Evolutionary conservation across 768 basidiomycete genomes (phyloP), one percentile per base, ranked within the genome.

Genomic region (Fistulinella prunicolor): DNA sequence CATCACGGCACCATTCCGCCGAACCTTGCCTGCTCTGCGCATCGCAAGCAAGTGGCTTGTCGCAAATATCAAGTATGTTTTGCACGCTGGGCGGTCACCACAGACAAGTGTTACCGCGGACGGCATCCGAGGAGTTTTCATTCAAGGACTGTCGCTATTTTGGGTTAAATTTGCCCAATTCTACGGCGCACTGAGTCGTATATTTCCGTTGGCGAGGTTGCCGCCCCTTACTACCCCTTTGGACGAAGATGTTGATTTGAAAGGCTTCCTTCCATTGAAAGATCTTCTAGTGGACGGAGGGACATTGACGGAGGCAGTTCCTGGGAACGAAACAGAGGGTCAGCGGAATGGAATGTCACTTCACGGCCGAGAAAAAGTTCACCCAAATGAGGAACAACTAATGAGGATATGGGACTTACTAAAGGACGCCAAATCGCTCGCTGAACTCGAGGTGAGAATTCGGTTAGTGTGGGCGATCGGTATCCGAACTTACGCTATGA

Each of bases 371-470:
- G 67, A 77, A 52, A 76, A 74, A 29, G 79, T 80, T 1, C 86
- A 98, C 70, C 96, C 96, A 8, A 98, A 99, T 57, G 94, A 89
- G 49, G 93, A 95, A 72, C 89, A 94, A 57, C 70, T 99, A 36
- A 94, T 97, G 91, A 77, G 96, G 55, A 88, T 99, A 49, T 76
- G 81, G 38, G 95, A 96, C 68, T 70, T 96, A 35, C 72, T 94
- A 39, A 69, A 76, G 13, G 92, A 96, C 60, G 86, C 85, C 1
- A 75, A 70, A 53, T 65, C 71, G 6, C 63, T 95, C 20, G 77
- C 78, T 21, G 73, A 75, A 47, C 68, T 78, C 46, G 76, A 83
- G 73, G 89, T 88, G 51, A 48, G 73, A 37, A 66, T 32, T 57
- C 6, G 24, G 48, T 50, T 44, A 19, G 24, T 34, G 14, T 49